Percentiles rank a stretch among this genome's conserved stretches.
Conservation (phyloP, 2,329 filamentous ascomycete species). For the Mycosphaerelloides madeirae region DNA sequence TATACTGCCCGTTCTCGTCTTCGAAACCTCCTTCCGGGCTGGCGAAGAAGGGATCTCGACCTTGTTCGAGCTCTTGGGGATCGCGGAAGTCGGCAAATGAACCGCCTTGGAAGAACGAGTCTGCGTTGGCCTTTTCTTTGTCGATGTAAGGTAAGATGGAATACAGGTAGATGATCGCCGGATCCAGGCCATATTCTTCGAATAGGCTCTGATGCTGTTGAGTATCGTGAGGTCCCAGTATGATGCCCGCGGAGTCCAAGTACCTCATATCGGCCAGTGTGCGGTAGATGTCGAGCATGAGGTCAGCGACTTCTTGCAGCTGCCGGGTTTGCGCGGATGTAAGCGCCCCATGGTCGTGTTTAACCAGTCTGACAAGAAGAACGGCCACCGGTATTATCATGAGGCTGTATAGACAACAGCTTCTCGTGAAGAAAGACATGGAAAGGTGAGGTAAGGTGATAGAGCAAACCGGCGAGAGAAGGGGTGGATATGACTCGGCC, state of each 20-base stretch:
- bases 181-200: conserved; percentile 7
- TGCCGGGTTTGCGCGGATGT: conserved; percentile 3
- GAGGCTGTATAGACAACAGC: too few relatives aligned
- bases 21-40: conserved; percentile 2
- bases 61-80: neutral
- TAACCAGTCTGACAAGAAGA: too few relatives aligned
- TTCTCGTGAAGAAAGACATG: too few relatives aligned
- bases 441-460: too few relatives aligned
- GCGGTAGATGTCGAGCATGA: conserved; percentile 12
- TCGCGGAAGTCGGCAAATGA: conserved; percentile 3
- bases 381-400: too few relatives aligned
- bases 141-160: conserved; percentile 12
- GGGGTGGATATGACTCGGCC: too few relatives aligned
- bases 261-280: conserved; percentile 13
- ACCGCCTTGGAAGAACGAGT: conserved; percentile 13
- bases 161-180: conserved; percentile 15
- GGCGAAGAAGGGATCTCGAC: conserved; percentile 7
- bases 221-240: conserved; percentile 12
- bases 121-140: neutral
- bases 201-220: neutral
- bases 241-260: conserved; percentile 9
- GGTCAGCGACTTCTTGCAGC: conserved; percentile 13
- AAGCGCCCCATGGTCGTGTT: too few relatives aligned
- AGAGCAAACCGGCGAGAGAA: too few relatives aligned
- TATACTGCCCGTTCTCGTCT: conserved; percentile 8